These are phyloP conservation scores for Fistulifera solaris DNA, from an alignment of 108 stramenopile genomes.

Conservation along the genomic window DNA sequence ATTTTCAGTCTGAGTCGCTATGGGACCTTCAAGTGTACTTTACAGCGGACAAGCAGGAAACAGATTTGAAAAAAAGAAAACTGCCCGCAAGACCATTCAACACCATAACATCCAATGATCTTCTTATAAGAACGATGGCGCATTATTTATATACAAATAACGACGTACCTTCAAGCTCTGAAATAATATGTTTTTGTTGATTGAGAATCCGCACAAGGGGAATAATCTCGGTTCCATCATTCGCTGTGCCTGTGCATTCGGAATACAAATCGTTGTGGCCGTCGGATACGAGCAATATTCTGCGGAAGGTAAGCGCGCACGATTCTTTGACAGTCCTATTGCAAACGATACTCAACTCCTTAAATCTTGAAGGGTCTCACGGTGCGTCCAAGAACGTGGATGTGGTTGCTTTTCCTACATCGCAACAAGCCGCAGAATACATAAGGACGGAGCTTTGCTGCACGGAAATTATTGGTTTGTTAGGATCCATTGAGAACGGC, in stretches of 20 bases:
- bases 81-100: too few relatives aligned
- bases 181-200: conserved; percentile 30
- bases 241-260: conserved; percentile 76
- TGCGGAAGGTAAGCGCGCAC: conserved; percentile 5
- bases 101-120: too few relatives aligned
- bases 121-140: too few relatives aligned
- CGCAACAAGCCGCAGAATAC: conserved; percentile 30
- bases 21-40: too few relatives aligned
- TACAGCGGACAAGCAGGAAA: too few relatives aligned
- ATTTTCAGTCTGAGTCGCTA: too few relatives aligned
- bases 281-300: conserved; percentile 51
- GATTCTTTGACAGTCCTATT: too few relatives aligned
- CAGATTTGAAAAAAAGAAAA: too few relatives aligned
- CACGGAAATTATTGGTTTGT: conserved; percentile 11
- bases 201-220: conserved; percentile 66
- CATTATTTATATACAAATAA: too few relatives aligned
- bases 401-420: conserved; percentile 53
- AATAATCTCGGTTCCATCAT: conserved; percentile 72
- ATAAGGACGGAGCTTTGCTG: conserved; percentile 6
- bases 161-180: too few relatives aligned
- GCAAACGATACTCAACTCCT: too few relatives aligned
- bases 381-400: conserved; percentile 64
- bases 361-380: conserved; percentile 54
- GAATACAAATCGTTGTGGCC: conserved; percentile 43
- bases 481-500: conserved; percentile 12